These are phyloP conservation scores for Penicillium sclerotigenum DNA, from an alignment of 2,329 filamentous ascomycete species.

Conservation along the genomic window DNA sequence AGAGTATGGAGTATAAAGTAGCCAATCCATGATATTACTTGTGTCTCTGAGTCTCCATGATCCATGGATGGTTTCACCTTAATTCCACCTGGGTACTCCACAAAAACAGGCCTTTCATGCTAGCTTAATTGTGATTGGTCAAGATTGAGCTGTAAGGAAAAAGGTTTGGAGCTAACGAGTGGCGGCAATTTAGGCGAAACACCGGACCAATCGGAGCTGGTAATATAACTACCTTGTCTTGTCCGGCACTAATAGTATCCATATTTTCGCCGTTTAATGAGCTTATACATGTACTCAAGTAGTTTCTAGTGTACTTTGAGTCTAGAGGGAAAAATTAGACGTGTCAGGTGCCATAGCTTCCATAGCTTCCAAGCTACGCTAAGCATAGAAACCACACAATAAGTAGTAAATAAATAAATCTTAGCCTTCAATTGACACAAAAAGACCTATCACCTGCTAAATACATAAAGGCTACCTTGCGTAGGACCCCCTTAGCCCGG, in stretches of 20 bases:
- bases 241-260: background rate
- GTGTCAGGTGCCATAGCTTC: background rate
- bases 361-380: background rate
- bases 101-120: too few relatives aligned
- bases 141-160: background rate
- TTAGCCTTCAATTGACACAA: background rate
- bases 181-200: background rate
- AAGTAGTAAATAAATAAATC: background rate
- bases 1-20: background rate
- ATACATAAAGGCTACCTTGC: background rate
- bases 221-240: background rate
- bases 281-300: background rate
- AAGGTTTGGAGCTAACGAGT: background rate
- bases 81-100: background rate
- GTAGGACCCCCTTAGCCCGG: too few relatives aligned
- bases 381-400: background rate
- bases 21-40: background rate
- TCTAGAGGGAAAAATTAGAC: background rate
- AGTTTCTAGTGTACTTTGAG: background rate
- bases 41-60: background rate
- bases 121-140: background rate
- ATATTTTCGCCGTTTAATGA: background rate
- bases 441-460: background rate
- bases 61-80: background rate
- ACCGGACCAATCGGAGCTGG: background rate